Percentiles rank a stretch among this genome's conserved stretches.
phyloP scores from a whole-genome alignment of 2,329 filamentous ascomycete genomes.

The Penicillium sp. region DNA sequence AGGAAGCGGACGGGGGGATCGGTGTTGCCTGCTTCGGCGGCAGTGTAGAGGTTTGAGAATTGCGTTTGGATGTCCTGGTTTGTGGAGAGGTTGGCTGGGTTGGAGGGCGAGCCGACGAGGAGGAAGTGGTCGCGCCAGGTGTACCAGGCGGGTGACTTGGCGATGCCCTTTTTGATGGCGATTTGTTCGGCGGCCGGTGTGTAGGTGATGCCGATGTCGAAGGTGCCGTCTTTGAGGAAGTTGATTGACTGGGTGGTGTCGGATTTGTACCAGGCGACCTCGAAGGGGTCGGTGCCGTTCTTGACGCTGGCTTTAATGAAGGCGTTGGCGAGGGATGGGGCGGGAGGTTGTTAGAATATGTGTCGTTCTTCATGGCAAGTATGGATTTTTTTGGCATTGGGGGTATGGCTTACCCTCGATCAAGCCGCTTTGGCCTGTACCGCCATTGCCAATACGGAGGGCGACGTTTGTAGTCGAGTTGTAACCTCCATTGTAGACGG shows the following conservation, averaged over 20 bases:
- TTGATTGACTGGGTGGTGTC: slow-evolving; percentile 52
- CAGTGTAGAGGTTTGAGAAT: slow-evolving; percentile 39
- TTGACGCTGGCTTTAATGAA: slow-evolving; percentile 40
- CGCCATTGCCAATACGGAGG: slow-evolving; percentile 37
- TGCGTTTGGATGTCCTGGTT: slow-evolving; percentile 34
- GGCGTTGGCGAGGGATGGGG: slow-evolving; percentile 37
- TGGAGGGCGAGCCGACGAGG: slow-evolving; percentile 43
- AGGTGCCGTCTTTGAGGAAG: slow-evolving; percentile 42
- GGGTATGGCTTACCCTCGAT: slow-evolving; percentile 22
- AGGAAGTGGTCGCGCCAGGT: slow-evolving; percentile 53
- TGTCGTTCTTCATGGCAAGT: background rate
- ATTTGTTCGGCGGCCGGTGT: slow-evolving; percentile 46
- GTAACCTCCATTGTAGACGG: slow-evolving; percentile 15
- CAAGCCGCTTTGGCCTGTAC: slow-evolving; percentile 37
- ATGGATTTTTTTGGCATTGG: too few relatives aligned
- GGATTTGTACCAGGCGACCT: slow-evolving; percentile 50
- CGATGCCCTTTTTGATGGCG: slow-evolving; percentile 46
- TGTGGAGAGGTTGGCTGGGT: slow-evolving; percentile 39
- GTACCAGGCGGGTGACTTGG: slow-evolving; percentile 41
- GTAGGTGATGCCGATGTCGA: slow-evolving; percentile 53
- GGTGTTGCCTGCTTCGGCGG: slow-evolving; percentile 37
- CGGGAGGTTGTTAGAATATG: background rate
- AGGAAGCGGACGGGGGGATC: slow-evolving; percentile 46
- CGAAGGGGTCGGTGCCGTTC: slow-evolving; percentile 38
- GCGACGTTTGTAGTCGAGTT: slow-evolving; percentile 5